These are phyloP conservation scores for Leucaena leucocephala DNA, from an alignment of 306 rosid genomes.

Conservation along the genomic window DNA sequence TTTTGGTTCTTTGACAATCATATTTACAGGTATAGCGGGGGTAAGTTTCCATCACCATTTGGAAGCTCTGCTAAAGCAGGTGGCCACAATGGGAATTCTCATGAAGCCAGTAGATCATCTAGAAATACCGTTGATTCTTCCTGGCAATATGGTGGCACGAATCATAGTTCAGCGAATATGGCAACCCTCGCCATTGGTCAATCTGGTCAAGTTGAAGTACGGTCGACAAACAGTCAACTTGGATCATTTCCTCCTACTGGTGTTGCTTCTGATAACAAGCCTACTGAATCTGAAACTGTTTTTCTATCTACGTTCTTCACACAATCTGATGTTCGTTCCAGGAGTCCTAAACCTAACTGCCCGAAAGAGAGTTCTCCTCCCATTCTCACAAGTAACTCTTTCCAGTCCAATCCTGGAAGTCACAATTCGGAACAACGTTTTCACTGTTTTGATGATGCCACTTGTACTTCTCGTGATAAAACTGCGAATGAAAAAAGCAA, in stretches of 20 bases:
- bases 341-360: slow-evolving; percentile 39
- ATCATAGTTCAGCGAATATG: slow-evolving; percentile 38
- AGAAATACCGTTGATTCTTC: slow-evolving; percentile 33
- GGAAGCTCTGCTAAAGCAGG: slow-evolving; percentile 26
- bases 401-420: slow-evolving; percentile 43
- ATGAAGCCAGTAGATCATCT: slow-evolving; percentile 40
- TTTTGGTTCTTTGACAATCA: slow-evolving; percentile 22
- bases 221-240: slow-evolving; percentile 41
- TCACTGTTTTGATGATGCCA: slow-evolving; percentile 44
- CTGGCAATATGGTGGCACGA: slow-evolving; percentile 37
- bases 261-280: slow-evolving; percentile 38
- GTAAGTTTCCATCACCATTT: slow-evolving; percentile 43
- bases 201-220: slow-evolving; percentile 40
- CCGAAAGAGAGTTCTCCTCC: slow-evolving; percentile 50
- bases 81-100: slow-evolving; percentile 31
- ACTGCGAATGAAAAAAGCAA: slow-evolving; percentile 34
- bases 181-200: slow-evolving; percentile 30
- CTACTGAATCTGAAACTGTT: slow-evolving; percentile 33
- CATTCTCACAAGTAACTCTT: slow-evolving; percentile 39
- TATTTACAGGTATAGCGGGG: slow-evolving; percentile 61
- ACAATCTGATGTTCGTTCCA: slow-evolving; percentile 45
- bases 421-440: slow-evolving; percentile 37
- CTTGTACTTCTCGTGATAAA: slow-evolving; percentile 35
- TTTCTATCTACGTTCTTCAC: slow-evolving; percentile 41
- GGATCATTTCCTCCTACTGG: slow-evolving; percentile 42